Base-by-base conservation (phyloP, 1,139 yeast genomes). In the Taphrina communis region DNA sequence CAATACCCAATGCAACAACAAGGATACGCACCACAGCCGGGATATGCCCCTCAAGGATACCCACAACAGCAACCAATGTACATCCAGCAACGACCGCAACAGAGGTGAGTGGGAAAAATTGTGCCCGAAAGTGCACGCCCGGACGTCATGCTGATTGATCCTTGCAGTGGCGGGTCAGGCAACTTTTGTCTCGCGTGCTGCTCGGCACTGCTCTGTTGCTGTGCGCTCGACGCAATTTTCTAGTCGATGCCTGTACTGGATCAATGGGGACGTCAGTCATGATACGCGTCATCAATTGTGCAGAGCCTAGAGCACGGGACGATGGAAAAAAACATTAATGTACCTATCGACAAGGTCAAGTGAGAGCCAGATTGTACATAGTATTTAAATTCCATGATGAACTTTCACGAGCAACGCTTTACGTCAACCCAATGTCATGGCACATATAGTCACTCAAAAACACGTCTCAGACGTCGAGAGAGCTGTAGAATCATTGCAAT, bases 181-280 rank as follows among this genome's bases (percentile, higher is more conserved):
- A 62, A 62, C 52, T 62, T 50, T 41, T 62, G 66, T 41, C 42
- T 62, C 9, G 66, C 66, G 17, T 62, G 66, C 41, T 52, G 58
- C 35, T 39, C 51, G 14, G 66, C 66, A 12, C 52, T 62, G 19
- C 36, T 62, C 12, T 62, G 66, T 42, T 62, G 66, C 21, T 62
- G 66, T n/a, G 66, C 66, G 9, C 52, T 62, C 12, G 66, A 62
- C 31, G 66, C 66, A 14, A 62, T 62, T 31, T 62, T 62, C 41
- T 62, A 39, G 14, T 39, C 6, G 6, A 39, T 25, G 31, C 31
- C 4, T 4, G 4, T 4, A 25, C 31, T 25, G 31, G 1, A 25
- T 25, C 31, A 25, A 25, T 17, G 17, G 31, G 31, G 31, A 25
- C 31, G 31, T 25, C 31, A 4, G 4, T 25, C 31, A 25, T 2